A percentile compares a stretch with the other conserved stretches of the same genome.
These are phyloP conservation scores for Geranomyces michiganensis DNA, from an alignment of 192 early-diverging fungal species.

Conservation along the genomic window DNA sequence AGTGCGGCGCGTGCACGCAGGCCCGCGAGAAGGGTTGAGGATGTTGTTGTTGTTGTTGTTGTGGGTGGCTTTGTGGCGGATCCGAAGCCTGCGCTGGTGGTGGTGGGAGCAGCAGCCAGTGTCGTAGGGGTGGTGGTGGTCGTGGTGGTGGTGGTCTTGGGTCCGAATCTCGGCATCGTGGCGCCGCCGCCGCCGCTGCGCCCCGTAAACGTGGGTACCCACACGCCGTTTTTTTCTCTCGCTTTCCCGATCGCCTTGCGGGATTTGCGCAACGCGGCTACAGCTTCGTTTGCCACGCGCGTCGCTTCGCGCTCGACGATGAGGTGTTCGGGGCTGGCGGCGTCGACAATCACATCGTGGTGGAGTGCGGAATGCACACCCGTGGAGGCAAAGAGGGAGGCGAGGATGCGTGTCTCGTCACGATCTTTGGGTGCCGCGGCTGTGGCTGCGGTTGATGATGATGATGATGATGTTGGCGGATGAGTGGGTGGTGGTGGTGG, in stretches of 20 bases:
- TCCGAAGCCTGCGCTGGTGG: not conserved
- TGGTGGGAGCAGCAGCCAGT: not conserved
- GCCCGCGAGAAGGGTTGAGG: conserved; percentile 19
- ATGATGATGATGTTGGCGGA: not conserved
- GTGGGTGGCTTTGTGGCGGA: too few species aligned
- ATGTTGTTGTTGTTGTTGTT: not conserved
- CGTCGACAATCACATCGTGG: conserved; percentile 88
- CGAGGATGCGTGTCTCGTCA: conserved; percentile 73
- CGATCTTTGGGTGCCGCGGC: conserved; percentile 22
- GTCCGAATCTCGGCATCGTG: conserved; percentile 19
- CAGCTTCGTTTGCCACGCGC: conserved; percentile 77
- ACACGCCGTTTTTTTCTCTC: conserved; percentile 50
- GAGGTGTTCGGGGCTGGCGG: conserved; percentile 58
- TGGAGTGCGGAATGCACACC: conserved; percentile 88
- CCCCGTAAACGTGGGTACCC: conserved; percentile 92
- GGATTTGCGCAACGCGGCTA: conserved; percentile 72
- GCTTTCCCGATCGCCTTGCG: conserved; percentile 61
- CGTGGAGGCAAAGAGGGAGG: conserved; percentile 78
- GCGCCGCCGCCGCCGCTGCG: conserved; percentile 53
- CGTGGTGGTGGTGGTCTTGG: too few species aligned
- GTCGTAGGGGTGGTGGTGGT: too few species aligned
- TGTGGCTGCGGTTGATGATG: conserved; percentile 9
- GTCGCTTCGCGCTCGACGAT: conserved; percentile 81
- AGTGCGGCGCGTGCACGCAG: not conserved
- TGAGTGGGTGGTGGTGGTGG: too few species aligned